Conservation (phyloP, 2,329 filamentous ascomycete genomes). For the Hirsutella thompsonii region DNA sequence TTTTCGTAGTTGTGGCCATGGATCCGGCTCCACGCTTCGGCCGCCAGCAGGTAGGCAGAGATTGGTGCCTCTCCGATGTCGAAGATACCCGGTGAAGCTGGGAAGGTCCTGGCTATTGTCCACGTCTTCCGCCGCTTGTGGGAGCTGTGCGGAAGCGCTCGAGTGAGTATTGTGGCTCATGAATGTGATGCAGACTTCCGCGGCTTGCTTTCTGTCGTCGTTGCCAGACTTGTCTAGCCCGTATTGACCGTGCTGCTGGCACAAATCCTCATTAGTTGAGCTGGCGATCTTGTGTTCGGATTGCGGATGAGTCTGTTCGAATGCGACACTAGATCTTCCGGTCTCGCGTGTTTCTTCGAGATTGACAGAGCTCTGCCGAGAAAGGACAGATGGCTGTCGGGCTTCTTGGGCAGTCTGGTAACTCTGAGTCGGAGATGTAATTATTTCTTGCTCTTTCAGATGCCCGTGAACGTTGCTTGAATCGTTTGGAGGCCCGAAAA, state of each 20-base stretch:
- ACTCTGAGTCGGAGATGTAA: not conserved
- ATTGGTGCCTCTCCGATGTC: slow-evolving; percentile 5
- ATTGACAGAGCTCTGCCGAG: too few species aligned
- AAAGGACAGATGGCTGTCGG: too few species aligned
- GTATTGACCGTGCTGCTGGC: too few species aligned
- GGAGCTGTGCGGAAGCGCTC: not conserved
- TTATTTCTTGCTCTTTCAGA: not conserved
- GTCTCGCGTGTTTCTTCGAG: too few species aligned
- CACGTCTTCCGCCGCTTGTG: not conserved
- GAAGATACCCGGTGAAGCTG: slow-evolving; percentile 5
- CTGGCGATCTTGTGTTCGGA: too few species aligned
- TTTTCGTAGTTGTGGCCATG: slow-evolving; percentile 6
- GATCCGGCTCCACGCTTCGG: slow-evolving; percentile 1
- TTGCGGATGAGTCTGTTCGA: too few species aligned
- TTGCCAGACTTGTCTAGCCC: too few species aligned
- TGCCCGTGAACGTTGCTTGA: not conserved
- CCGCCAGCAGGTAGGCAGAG: slow-evolving; percentile 4
- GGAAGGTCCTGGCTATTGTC: slow-evolving; percentile 1
- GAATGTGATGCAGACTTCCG: too few species aligned
- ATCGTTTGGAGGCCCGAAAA: not conserved
- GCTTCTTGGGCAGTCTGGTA: not conserved
- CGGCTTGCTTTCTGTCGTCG: too few species aligned
- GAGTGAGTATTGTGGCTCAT: not conserved
- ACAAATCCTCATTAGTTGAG: too few species aligned
- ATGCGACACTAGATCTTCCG: too few species aligned